Conservation (phyloP, 129 eudicot species). For the sunflower (Helianthus annuus) region DNA sequence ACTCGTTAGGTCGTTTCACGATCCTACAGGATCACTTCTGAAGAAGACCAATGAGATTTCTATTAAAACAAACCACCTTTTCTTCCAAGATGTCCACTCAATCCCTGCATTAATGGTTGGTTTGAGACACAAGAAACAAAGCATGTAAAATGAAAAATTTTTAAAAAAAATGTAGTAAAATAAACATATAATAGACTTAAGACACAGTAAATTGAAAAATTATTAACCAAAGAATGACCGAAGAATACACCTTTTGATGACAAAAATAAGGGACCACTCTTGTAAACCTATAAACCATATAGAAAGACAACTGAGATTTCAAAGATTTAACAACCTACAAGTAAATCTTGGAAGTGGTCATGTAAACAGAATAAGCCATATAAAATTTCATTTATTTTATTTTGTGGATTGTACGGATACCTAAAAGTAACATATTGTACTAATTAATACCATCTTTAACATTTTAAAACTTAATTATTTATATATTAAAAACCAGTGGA, state of each 20-base stretch:
- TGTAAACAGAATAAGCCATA: too few species aligned
- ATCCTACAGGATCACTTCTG: too few species aligned
- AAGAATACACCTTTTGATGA: conserved; percentile 87
- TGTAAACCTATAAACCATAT: conserved; percentile 68
- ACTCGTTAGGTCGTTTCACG: too few species aligned
- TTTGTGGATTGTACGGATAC: too few species aligned
- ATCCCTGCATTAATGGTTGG: conserved; percentile 54
- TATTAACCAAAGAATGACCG: not conserved
- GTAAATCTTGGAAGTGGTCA: not conserved
- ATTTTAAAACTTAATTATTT: too few species aligned
- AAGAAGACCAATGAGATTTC: conserved; percentile 88
- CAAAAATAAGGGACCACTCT: conserved; percentile 80
- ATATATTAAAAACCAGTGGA: too few species aligned
- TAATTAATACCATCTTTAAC: too few species aligned
- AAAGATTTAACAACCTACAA: not conserved
- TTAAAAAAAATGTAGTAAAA: not conserved
- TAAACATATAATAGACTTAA: not conserved
- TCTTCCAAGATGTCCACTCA: conserved; percentile 99
- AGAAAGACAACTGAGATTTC: not conserved
- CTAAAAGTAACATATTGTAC: not conserved
- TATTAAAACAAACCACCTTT: conserved; percentile 89
- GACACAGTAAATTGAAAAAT: not conserved
- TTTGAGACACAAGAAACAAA: not conserved
- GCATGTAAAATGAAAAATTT: not conserved
- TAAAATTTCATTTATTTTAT: too few species aligned